Evolutionary conservation across 2,329 filamentous ascomycete species (phyloP).

Genomic region (Xenoacremonium recifei): DNA sequence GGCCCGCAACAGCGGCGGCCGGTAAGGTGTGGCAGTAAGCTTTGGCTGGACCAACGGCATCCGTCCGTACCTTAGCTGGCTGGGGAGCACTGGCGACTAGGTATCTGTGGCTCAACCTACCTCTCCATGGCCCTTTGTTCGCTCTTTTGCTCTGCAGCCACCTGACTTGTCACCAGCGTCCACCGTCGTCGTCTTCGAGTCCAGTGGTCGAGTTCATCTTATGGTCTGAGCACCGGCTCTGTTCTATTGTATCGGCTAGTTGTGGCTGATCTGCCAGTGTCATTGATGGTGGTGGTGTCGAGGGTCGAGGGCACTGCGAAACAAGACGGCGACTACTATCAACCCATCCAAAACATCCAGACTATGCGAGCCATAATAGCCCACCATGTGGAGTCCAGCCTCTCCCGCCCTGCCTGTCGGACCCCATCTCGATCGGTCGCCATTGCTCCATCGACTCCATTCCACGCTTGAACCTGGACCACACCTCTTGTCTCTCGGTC

Average conservation of each 20-base stretch:
- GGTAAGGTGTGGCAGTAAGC: constrained; percentile 11
- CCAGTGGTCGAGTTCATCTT: constrained; percentile 6
- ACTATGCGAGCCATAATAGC: constrained; percentile 26
- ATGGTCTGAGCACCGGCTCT: constrained; percentile 6
- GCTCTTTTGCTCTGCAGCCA: constrained; percentile 3
- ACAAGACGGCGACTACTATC: constrained; percentile 21
- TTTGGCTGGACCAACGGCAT: background rate
- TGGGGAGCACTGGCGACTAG: background rate
- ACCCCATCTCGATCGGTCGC: constrained; percentile 25
- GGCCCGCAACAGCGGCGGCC: constrained; percentile 7
- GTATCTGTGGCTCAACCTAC: too few species aligned
- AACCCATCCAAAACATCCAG: constrained; percentile 17
- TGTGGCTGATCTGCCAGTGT: constrained; percentile 15
- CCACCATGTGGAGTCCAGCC: constrained; percentile 24
- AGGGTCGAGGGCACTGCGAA: constrained; percentile 13
- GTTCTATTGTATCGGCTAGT: constrained; percentile 16
- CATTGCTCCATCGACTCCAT: constrained; percentile 18
- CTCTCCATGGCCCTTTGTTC: constrained; percentile 15
- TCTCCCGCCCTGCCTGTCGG: constrained; percentile 26
- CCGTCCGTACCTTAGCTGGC: background rate
- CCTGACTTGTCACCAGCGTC: background rate
- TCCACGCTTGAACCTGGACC: constrained; percentile 32
- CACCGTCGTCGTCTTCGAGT: background rate
- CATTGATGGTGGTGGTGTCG: constrained; percentile 17
- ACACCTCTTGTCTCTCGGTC: constrained; percentile 34